A percentile compares a stretch with the other conserved stretches of the same genome.
Conservation (phyloP, 768 basidiomycete species). For the Austroboletus festivus region DNA sequence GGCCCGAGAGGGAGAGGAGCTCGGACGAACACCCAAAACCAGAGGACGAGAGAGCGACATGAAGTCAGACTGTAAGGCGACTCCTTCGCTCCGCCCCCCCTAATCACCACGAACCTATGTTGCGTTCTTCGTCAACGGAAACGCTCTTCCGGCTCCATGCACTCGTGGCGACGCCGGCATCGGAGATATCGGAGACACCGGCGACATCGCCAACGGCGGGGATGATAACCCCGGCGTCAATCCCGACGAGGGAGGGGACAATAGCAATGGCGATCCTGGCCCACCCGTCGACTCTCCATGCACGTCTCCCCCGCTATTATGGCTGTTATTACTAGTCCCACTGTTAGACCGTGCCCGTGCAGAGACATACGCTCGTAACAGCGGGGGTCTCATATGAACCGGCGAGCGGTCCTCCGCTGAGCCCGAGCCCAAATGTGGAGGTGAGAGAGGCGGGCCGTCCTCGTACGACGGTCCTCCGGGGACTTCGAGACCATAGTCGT, state of each 20-base stretch:
- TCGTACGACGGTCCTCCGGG: conserved; percentile 11
- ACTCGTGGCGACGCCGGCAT: conserved; percentile 14
- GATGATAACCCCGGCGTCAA: no score
- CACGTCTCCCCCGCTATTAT: not conserved
- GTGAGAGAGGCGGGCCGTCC: conserved; percentile 15
- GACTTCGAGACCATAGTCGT: conserved; percentile 52
- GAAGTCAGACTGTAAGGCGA: no score
- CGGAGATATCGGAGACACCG: not conserved
- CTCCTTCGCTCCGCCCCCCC: no score
- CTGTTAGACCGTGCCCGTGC: conserved; percentile 45
- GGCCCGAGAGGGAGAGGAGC: no score
- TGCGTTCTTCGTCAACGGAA: conserved; percentile 7
- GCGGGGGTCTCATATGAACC: conserved; percentile 28
- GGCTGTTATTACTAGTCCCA: no score
- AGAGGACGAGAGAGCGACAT: no score
- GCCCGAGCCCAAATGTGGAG: no score
- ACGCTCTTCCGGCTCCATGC: conserved; percentile 1
- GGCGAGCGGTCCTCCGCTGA: conserved; percentile 28
- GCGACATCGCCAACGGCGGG: conserved; percentile 25
- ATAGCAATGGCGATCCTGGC: conserved; percentile 30
- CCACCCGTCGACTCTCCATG: conserved; percentile 6
- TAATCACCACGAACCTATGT: not conserved
- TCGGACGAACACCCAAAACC: no score
- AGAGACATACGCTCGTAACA: conserved; percentile 56
- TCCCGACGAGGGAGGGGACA: conserved; percentile 2